phyloP scores from a whole-genome alignment of 1,139 yeast genomes.

The Suhomyces bribrorum region DNA sequence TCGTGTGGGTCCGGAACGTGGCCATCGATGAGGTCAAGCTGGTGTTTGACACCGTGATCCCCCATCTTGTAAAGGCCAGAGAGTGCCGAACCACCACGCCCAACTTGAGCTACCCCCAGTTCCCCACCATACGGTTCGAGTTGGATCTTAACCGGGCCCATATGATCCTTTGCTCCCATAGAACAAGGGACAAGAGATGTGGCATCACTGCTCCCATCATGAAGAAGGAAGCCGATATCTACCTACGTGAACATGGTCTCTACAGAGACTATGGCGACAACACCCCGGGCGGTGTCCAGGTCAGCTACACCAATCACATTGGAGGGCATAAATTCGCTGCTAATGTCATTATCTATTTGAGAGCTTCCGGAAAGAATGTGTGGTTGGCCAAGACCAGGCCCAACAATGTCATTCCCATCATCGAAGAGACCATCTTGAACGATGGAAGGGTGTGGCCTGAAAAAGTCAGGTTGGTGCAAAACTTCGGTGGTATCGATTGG shows the following conservation, averaged over 20 bases:
- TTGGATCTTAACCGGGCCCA: constrained; percentile 49
- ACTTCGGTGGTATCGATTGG: constrained; percentile 57
- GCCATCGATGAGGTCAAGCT: constrained; percentile 42
- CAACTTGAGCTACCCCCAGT: constrained; percentile 13
- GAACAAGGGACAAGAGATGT: constrained; percentile 88
- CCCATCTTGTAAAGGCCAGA: constrained; percentile 34
- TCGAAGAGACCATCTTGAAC: constrained; percentile 67
- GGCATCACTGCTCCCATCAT: constrained; percentile 94
- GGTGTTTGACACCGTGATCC: constrained; percentile 51
- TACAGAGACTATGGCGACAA: constrained; percentile 74
- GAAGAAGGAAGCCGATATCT: constrained; percentile 74
- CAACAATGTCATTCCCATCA: constrained; percentile 66
- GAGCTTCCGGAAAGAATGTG: constrained; percentile 65
- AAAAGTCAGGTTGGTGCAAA: constrained; percentile 62
- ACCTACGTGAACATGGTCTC: constrained; percentile 66
- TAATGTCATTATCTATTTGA: constrained; percentile 74
- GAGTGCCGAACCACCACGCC: constrained; percentile 17
- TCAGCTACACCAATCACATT: constrained; percentile 75
- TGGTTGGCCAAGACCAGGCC: constrained; percentile 92
- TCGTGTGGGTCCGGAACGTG: constrained; percentile 66
- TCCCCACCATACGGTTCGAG: constrained; percentile 20
- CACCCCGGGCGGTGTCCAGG: constrained; percentile 72
- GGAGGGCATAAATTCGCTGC: constrained; percentile 97
- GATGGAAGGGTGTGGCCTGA: constrained; percentile 75
- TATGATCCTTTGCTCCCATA: constrained; percentile 82